A percentile compares a stretch with the other conserved stretches of the same genome.
Evolutionary conservation across 192 early-diverging fungal species (phyloP).

Genomic region (Backusella mclennaniae): DNA sequence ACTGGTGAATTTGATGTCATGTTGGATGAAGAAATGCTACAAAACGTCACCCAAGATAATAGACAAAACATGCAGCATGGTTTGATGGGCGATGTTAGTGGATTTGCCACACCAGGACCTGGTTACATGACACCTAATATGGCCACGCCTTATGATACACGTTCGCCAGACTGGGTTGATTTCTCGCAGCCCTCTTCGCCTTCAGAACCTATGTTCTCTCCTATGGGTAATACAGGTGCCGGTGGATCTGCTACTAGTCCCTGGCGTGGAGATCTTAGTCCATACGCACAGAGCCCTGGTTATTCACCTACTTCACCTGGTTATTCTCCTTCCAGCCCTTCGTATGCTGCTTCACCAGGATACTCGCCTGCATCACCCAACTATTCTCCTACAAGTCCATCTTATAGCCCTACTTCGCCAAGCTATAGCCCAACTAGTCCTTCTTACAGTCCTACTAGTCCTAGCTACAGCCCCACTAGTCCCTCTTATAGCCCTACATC

Average conservation of each 20-base stretch:
- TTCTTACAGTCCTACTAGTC: conserved; percentile 62
- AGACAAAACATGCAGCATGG: conserved; percentile 50
- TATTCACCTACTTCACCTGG: conserved; percentile 70
- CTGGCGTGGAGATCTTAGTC: conserved; percentile 43
- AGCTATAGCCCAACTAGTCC: conserved; percentile 78
- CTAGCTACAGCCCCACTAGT: conserved; percentile 65
- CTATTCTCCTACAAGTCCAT: conserved; percentile 64
- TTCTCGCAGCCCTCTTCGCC: conserved; percentile 64
- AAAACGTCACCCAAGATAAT: conserved; percentile 59
- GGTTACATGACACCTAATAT: conserved; percentile 57
- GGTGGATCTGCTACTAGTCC: conserved; percentile 56
- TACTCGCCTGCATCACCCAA: conserved; percentile 67
- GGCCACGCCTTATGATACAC: conserved; percentile 78
- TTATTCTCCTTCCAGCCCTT: conserved; percentile 76
- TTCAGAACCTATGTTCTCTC: conserved; percentile 81
- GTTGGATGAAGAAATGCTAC: conserved; percentile 91
- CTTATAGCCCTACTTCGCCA: conserved; percentile 67
- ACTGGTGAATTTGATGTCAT: conserved; percentile 93
- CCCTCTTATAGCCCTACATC: conserved; percentile 66
- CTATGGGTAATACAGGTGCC: conserved; percentile 75
- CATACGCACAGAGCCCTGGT: conserved; percentile 44
- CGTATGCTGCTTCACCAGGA: conserved; percentile 62
- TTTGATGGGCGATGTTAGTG: conserved; percentile 47
- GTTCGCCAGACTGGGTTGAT: conserved; percentile 61
- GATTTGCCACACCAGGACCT: conserved; percentile 48